Percentiles rank a stretch among this genome's conserved stretches.
Conservation (phyloP, 139 green algal species). For the Closterium sp. region DNA sequence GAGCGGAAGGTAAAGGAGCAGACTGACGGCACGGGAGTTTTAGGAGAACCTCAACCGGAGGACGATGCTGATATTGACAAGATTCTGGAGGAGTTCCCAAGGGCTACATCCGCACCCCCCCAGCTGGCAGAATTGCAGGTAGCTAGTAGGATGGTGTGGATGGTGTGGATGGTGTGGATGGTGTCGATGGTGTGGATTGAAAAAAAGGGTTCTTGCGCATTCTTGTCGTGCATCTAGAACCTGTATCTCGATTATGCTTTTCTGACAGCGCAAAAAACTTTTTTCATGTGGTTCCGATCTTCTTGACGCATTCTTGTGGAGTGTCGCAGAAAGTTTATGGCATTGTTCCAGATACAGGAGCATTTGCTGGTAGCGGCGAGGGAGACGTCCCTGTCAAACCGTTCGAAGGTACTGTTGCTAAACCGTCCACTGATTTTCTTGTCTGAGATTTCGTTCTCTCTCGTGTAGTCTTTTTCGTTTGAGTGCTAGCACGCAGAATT, state of each 20-base stretch:
- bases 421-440: not conserved
- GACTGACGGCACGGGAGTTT: not conserved
- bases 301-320: not conserved
- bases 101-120: conserved; percentile 46
- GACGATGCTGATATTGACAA: conserved; percentile 48
- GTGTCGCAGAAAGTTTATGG: conserved; percentile 41
- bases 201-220: no score
- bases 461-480: not conserved
- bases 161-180: not conserved
- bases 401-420: conserved; percentile 18
- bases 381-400: conserved; percentile 42
- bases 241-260: no score
- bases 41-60: not conserved
- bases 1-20: not conserved
- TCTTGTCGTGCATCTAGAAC: no score
- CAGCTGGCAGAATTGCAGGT: conserved; percentile 52
- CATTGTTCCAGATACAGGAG: conserved; percentile 15
- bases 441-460: not conserved
- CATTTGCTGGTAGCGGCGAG: conserved; percentile 6
- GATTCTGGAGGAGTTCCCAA: conserved; percentile 47
- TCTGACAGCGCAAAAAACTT: not conserved
- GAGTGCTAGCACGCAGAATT: not conserved
- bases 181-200: no score
- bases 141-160: not conserved
- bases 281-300: not conserved